Conservation (phyloP, 495 filamentous ascomycete species). For the Talaromyces stipitatus region DNA sequence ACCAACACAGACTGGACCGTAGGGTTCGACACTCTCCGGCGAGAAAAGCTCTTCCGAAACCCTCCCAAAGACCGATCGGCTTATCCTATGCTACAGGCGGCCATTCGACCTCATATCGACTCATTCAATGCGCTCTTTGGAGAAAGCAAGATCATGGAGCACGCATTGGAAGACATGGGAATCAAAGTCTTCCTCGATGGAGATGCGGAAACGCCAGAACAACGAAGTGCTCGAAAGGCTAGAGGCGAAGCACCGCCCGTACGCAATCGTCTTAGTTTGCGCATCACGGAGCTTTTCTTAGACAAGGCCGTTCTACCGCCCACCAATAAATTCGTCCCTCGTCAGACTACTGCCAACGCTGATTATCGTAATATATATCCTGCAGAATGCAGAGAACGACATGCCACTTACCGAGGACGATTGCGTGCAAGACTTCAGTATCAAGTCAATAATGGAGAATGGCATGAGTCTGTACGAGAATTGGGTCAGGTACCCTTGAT, state of each 20-base stretch:
- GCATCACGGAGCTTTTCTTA: constrained; percentile 68
- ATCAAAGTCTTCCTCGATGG: constrained; percentile 82
- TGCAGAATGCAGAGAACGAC: constrained; percentile 88
- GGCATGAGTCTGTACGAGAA: constrained; percentile 70
- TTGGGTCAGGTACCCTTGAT: constrained; percentile 87
- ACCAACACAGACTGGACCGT: constrained; percentile 75
- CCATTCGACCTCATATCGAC: constrained; percentile 82
- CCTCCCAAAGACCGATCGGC: constrained; percentile 82
- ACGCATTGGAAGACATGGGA: constrained; percentile 79
- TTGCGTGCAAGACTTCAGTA: constrained; percentile 74
- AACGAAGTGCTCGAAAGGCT: constrained; percentile 30
- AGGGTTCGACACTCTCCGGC: constrained; percentile 69
- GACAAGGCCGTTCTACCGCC: constrained; percentile 67
- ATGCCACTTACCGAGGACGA: constrained; percentile 85
- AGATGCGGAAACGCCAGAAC: constrained; percentile 37
- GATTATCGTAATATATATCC: constrained; percentile 75
- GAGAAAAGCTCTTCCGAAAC: constrained; percentile 79
- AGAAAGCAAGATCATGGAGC: constrained; percentile 58
- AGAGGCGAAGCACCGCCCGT: constrained; percentile 41
- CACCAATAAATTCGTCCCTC: constrained; percentile 69
- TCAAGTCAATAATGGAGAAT: constrained; percentile 76
- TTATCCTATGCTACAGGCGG: constrained; percentile 76
- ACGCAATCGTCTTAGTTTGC: constrained; percentile 65
- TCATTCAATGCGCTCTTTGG: constrained; percentile 94
- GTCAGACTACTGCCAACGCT: constrained; percentile 7